Evolutionary conservation across 2,329 filamentous ascomycete species (phyloP).

Genomic region (Trichoderma aggressivum): DNA sequence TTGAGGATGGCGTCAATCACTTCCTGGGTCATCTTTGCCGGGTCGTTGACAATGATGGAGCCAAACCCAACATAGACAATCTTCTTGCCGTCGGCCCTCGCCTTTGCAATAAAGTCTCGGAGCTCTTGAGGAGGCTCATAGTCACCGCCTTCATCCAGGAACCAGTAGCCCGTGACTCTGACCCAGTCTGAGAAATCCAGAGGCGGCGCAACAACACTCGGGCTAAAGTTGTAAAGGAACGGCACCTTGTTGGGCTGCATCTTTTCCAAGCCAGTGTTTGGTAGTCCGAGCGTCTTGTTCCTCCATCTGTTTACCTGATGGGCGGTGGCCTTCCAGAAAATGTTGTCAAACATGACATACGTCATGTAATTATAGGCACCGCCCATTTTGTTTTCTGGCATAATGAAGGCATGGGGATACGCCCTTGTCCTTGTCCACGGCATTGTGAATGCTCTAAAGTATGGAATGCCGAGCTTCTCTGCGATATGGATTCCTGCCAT

Average conservation of each 20-base stretch:
- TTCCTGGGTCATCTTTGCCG: conserved; percentile 83
- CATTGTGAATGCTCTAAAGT: conserved; percentile 98
- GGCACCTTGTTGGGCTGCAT: conserved; percentile 97
- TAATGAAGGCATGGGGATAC: conserved; percentile 94
- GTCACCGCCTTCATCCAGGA: conserved; percentile 70
- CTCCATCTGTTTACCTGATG: conserved; percentile 92
- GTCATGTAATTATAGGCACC: conserved; percentile 93
- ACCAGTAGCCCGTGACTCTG: conserved; percentile 96
- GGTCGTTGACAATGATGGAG: conserved; percentile 90
- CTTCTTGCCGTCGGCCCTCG: conserved; percentile 78
- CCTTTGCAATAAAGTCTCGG: conserved; percentile 75
- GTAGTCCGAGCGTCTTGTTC: conserved; percentile 72
- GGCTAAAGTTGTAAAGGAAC: conserved; percentile 96
- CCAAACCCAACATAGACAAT: conserved; percentile 97
- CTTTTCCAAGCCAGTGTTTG: conserved; percentile 79
- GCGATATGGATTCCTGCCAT: conserved; percentile 99
- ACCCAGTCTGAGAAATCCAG: conserved; percentile 98
- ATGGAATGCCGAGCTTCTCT: conserved; percentile 86
- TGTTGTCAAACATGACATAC: conserved; percentile 92
- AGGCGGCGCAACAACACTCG: conserved; percentile 87
- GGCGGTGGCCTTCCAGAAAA: conserved; percentile 94
- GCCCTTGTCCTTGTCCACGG: conserved; percentile 95
- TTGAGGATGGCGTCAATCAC: conserved; percentile 88
- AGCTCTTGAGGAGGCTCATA: conserved; percentile 77
- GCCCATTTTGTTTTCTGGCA: conserved; percentile 89